These are phyloP conservation scores for Cryptosporidium andersoni DNA, from an alignment of 169 alveolate species.

Conservation along the genomic window DNA sequence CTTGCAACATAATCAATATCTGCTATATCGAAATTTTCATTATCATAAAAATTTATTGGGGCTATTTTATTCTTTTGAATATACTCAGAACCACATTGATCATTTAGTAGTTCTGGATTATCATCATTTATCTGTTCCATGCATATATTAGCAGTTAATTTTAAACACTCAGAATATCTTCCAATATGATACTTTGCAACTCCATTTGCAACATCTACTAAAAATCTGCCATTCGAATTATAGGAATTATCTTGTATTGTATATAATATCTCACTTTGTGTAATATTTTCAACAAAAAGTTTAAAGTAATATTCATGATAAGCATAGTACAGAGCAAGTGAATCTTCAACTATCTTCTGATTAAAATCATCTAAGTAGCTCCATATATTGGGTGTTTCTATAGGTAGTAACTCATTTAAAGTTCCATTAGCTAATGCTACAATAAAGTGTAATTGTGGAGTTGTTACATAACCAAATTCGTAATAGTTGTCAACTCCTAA, in stretches of 20 bases:
- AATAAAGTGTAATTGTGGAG: constrained; percentile 84
- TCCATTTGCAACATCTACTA: constrained; percentile 82
- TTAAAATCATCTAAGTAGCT: not conserved
- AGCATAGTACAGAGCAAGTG: constrained; percentile 9
- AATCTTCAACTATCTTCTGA: not conserved
- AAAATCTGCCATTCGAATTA: constrained; percentile 24
- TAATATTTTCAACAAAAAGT: not conserved
- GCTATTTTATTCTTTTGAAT: constrained; percentile 81
- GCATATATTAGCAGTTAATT: constrained; percentile 19
- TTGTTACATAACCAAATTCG: constrained; percentile 72
- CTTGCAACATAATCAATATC: constrained; percentile 68
- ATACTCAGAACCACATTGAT: constrained; percentile 88
- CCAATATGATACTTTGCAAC: constrained; percentile 78
- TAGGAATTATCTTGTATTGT: not conserved
- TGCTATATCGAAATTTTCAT: constrained; percentile 13
- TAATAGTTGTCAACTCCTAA: constrained; percentile 2
- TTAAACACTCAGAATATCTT: constrained; percentile 40
- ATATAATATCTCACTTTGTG: not conserved
- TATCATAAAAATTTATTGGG: constrained; percentile 74
- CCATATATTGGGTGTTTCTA: not conserved
- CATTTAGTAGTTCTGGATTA: constrained; percentile 77
- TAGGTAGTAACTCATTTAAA: constrained; percentile 3
- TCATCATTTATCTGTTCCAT: constrained; percentile 72
- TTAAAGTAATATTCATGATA: constrained; percentile 50
- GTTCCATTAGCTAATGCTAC: constrained; percentile 63